These are phyloP conservation scores for Lactarius evosmus DNA, from an alignment of 768 basidiomycete genomes.

Conservation along the genomic window DNA sequence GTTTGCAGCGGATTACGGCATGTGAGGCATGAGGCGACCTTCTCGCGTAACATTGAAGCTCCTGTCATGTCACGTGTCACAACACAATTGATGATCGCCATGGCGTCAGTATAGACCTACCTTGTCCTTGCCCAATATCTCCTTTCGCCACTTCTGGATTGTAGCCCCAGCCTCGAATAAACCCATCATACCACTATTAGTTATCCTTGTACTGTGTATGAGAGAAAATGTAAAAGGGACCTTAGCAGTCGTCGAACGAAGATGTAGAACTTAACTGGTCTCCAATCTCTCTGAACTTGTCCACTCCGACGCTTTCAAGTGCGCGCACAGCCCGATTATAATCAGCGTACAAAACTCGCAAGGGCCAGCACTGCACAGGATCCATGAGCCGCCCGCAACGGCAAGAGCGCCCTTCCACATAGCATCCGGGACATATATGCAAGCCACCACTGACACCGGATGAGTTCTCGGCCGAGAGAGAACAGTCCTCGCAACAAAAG, in stretches of 20 bases:
- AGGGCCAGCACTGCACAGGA: conserved; percentile 55
- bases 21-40: conserved; percentile 20
- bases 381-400: conserved; percentile 52
- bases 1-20: conserved; percentile 32
- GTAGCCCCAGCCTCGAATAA: conserved; percentile 30
- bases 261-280: conserved; percentile 11
- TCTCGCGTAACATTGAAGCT: conserved; percentile 4
- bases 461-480: conserved; percentile 20
- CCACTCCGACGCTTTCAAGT: conserved; percentile 26
- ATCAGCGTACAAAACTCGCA: conserved; percentile 43
- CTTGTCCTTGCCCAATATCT: background rate
- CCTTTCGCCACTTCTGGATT: conserved; percentile 19
- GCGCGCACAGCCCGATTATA: conserved; percentile 41
- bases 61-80: background rate
- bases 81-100: background rate
- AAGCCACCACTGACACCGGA: conserved; percentile 41
- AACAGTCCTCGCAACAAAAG: conserved; percentile 62
- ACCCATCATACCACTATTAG: background rate
- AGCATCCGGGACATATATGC: conserved; percentile 67
- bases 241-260: background rate
- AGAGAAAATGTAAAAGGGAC: background rate
- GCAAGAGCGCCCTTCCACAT: conserved; percentile 75
- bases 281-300: conserved; percentile 1
- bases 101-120: background rate
- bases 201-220: background rate